Base-by-base conservation (phyloP, 192 early-diverging fungal species). In the Backusella sp. region DNA sequence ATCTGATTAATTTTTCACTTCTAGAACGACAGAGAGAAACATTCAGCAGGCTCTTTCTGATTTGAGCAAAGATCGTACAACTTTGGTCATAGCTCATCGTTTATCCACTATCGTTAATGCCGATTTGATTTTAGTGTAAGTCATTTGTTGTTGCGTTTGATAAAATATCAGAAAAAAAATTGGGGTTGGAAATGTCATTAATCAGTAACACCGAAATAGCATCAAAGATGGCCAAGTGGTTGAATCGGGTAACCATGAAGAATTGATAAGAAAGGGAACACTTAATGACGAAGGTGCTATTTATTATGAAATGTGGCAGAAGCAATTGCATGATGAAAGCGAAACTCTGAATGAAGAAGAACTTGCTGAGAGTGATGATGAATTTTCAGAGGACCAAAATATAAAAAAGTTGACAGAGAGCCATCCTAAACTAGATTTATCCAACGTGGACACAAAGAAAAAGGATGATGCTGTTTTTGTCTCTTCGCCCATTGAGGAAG, bases 301-400 rank as follows among this genome's bases (percentile, higher is more conserved):
- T 2, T 97, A 98, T 77, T 94, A 89, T 74, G 88, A 92, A 71
- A 95, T 97, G 94, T 97, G 96, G 97, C 91, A 92, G 76, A 92
- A 94, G 77, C 96, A 98, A 89, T 84, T 93, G 42, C 81, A 85
- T 4, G 93, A 95, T 70, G 88, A 91, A 11, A 75, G 68, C 21
- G 76, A 80, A 26, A 70, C 66, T 7, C 26, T 37, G 12, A 65
- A 37, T 39, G 69, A 71, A 28, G 70, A 49, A 8, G 35, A 72
- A 5, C 41, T 56, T 30, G 46, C 19, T 12, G 72, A 44, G 32
- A 36, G 44, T 32, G 66, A 34, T 52, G 44, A 46, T 72, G 19
- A 26, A 17, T 36, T 9, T 8, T 34, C 28, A 30, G 8, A n/a
- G 4, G 71, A 59, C 19, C 19, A 42, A 12, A 19, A 69, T 15